A percentile compares a stretch with the other conserved stretches of the same genome.
These are phyloP conservation scores for Ulmus americana DNA, from an alignment of 331 rosid genomes.

Conservation along the genomic window DNA sequence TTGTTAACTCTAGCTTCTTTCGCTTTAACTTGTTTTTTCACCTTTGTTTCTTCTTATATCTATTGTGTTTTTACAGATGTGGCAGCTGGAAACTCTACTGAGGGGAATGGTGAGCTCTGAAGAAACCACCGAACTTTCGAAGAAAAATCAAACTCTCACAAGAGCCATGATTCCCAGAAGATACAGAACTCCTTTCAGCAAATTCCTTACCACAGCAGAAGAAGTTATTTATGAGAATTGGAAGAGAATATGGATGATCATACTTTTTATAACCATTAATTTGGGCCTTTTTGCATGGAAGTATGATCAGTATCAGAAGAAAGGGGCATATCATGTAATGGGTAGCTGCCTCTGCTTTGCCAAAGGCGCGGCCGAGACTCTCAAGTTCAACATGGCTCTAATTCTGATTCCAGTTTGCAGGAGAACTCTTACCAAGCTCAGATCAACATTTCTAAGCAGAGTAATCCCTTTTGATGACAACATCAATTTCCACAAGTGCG, in stretches of 20 bases:
- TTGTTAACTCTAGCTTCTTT: background rate
- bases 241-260: slow-evolving; percentile 64
- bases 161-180: slow-evolving; percentile 54
- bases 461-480: slow-evolving; percentile 79
- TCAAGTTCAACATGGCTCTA: slow-evolving; percentile 93
- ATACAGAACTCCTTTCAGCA: slow-evolving; percentile 53
- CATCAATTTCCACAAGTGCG: slow-evolving; percentile 65
- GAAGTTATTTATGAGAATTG: slow-evolving; percentile 44
- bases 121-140: slow-evolving; percentile 17
- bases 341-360: slow-evolving; percentile 70
- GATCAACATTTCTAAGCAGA: slow-evolving; percentile 47
- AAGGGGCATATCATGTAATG: slow-evolving; percentile 53
- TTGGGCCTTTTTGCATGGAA: slow-evolving; percentile 54
- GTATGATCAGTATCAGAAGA: slow-evolving; percentile 44
- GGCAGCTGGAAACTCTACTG: slow-evolving; percentile 67
- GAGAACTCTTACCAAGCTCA: slow-evolving; percentile 57
- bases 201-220: slow-evolving; percentile 16
- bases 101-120: slow-evolving; percentile 51
- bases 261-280: slow-evolving; percentile 59
- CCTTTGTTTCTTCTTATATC: background rate
- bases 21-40: background rate
- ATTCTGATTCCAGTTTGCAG: slow-evolving; percentile 77
- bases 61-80: slow-evolving; percentile 43
- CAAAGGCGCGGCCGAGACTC: slow-evolving; percentile 93
- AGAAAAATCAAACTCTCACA: slow-evolving; percentile 21